A percentile compares a stretch with the other conserved stretches of the same genome.
These are phyloP conservation scores for Jaenimonas drosophilae DNA, from an alignment of 208 protist species.

Conservation along the genomic window DNA sequence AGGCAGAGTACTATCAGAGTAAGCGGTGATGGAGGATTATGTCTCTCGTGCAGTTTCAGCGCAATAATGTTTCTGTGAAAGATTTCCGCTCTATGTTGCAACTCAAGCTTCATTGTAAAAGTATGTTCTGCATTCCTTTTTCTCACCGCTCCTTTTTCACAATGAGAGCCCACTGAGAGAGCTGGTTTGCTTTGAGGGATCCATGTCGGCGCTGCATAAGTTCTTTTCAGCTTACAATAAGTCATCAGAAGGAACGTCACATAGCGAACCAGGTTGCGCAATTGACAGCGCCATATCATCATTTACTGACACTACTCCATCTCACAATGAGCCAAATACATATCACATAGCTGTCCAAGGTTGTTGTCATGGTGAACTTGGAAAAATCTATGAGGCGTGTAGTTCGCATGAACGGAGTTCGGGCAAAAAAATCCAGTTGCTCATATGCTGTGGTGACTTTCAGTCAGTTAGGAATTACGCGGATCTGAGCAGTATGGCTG, in stretches of 20 bases:
- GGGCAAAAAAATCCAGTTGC: conserved; percentile 90
- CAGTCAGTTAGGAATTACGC: conserved; percentile 89
- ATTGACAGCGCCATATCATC: neutral
- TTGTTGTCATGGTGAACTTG: conserved; percentile 97
- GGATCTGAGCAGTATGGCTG: conserved; percentile 92
- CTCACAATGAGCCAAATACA: neutral
- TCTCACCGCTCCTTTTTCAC: too few species aligned
- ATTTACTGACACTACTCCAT: neutral
- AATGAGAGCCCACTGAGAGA: too few species aligned
- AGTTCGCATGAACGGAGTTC: conserved; percentile 60
- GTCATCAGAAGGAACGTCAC: too few species aligned
- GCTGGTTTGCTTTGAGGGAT: too few species aligned
- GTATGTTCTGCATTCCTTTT: too few species aligned
- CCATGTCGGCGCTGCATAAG: too few species aligned
- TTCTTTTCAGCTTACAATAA: too few species aligned
- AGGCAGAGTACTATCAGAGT: conserved; percentile 49
- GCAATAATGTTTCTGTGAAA: neutral
- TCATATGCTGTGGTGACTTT: conserved; percentile 98
- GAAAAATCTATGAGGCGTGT: conserved; percentile 92
- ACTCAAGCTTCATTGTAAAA: too few species aligned
- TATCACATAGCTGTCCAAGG: conserved; percentile 94
- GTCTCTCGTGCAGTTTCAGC: conserved; percentile 4
- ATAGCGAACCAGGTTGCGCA: too few species aligned
- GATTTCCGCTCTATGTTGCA: too few species aligned
- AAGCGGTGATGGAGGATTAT: conserved; percentile 6